These are phyloP conservation scores for Lachnellula arida DNA, from an alignment of 2,329 filamentous ascomycete genomes.

Conservation along the genomic window DNA sequence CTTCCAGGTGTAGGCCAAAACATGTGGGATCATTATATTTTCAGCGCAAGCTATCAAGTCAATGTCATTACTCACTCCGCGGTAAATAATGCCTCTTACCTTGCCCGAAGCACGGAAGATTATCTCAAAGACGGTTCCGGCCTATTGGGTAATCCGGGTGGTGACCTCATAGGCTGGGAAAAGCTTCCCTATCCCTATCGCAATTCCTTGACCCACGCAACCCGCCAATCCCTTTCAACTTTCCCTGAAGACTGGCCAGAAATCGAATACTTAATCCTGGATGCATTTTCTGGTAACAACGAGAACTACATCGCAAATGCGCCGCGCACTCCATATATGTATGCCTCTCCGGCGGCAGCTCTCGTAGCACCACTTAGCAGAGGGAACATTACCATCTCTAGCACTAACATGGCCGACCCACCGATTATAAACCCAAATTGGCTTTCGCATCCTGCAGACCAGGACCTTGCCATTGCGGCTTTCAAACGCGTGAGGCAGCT, in stretches of 20 bases:
- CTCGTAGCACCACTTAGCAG: slow-evolving; percentile 38
- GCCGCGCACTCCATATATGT: neutral
- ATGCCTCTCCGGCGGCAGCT: slow-evolving; percentile 13
- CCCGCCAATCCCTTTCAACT: neutral
- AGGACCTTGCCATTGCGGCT: slow-evolving; percentile 38
- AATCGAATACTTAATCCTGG: neutral
- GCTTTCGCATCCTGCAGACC: slow-evolving; percentile 39
- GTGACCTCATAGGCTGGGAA: slow-evolving; percentile 8
- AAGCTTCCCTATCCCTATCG: neutral
- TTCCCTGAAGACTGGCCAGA: slow-evolving; percentile 6
- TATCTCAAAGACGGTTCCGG: slow-evolving; percentile 1
- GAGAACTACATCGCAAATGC: neutral
- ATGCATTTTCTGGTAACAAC: neutral
- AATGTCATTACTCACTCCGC: slow-evolving; percentile 1
- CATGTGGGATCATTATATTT: slow-evolving; percentile 38
- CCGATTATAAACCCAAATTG: slow-evolving; percentile 42
- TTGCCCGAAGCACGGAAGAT: neutral
- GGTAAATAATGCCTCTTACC: slow-evolving; percentile 3
- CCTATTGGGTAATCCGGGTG: slow-evolving; percentile 8
- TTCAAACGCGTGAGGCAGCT: slow-evolving; percentile 39
- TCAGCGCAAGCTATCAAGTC: slow-evolving; percentile 6
- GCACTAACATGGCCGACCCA: slow-evolving; percentile 29
- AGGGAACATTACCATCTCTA: slow-evolving; percentile 39
- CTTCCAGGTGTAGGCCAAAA: slow-evolving; percentile 47
- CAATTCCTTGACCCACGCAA: neutral